Evolutionary conservation across 768 basidiomycete genomes (phyloP).

Genomic region (Calocybe indica): DNA sequence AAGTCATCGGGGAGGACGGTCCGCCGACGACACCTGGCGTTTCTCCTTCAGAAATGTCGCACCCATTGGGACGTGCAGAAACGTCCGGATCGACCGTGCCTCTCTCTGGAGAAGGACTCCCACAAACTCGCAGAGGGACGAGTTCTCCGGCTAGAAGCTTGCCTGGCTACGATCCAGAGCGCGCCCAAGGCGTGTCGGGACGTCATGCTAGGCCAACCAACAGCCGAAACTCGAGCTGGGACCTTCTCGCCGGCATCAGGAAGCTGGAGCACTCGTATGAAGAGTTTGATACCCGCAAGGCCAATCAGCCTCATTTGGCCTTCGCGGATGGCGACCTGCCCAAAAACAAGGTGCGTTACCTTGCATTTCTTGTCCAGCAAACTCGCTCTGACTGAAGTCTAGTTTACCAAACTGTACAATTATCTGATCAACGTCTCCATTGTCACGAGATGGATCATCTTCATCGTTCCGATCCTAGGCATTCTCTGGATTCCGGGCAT

Average conservation of each 20-base stretch:
- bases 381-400: conserved; percentile 3
- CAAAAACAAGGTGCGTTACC: conserved; percentile 40
- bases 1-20: neutral
- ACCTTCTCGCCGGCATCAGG: conserved; percentile 40
- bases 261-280: conserved; percentile 51
- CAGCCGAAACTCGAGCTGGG: conserved; percentile 39
- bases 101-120: conserved; percentile 1
- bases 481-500: conserved; percentile 75
- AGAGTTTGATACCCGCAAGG: conserved; percentile 51
- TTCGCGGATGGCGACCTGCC: conserved; percentile 62
- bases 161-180: conserved; percentile 18
- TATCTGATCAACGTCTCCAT: conserved; percentile 74
- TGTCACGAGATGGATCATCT: conserved; percentile 73
- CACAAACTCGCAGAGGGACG: neutral
- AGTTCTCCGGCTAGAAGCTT: neutral
- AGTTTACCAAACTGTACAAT: conserved; percentile 63
- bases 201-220: conserved; percentile 7
- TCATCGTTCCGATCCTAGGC: conserved; percentile 68
- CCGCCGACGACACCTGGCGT: conserved; percentile 9
- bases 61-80: neutral
- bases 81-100: conserved; percentile 11
- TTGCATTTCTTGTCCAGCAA: neutral
- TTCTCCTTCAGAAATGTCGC: conserved; percentile 9
- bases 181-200: conserved; percentile 9
- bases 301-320: conserved; percentile 42